Base-by-base conservation (phyloP, 2,329 filamentous ascomycete genomes). In the Sporothrix schenckii region DNA sequence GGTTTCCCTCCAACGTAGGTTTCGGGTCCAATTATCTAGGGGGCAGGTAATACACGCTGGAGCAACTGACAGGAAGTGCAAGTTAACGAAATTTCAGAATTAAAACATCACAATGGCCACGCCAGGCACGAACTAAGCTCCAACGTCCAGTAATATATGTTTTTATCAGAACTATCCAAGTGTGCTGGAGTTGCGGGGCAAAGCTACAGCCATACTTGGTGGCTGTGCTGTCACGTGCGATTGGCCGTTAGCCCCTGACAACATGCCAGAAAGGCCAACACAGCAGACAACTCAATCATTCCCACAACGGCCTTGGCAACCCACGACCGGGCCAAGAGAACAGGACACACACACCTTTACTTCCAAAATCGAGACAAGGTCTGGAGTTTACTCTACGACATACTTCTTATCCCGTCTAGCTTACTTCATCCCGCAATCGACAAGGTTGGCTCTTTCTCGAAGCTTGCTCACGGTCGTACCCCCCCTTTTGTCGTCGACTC, bases 221-320 rank as follows among this genome's bases (percentile, higher is more conserved):
- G n/a, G 41, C 52, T 39, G 54, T 24, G 44, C 34, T 61, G 54
- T 73, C 72, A 73, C 72, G 72, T 73, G 72, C 27, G 24, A 3
- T 19, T 27, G 13, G 24, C 63, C 63, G 27, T 30, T 34, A 3
- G 63, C 47, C n/a, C 14, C 50, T 50, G 34, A 52, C 68, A 69
- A 41, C 67, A 69, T 67, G 67, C 71, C 70, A 69, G 63, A 41
- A 60, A 44, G 63, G 63, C 56, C 50, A 24, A 41, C 49, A 58
- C 54, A 63, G 54, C 56, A 73, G 72, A 72, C 70, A 73, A 68
- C 66, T 72, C 66, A 67, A 70, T 70, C 69, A 69, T 56, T 68
- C 71, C 65, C 52, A 34, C n/a, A 56, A 41, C 60, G 34, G 70
- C 65, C 41, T 58, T 34, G 27, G 27, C 63, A 50, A 68, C 21